These are phyloP conservation scores for Chalaropsis ovoidea DNA, from an alignment of 2,329 filamentous ascomycete genomes.

Conservation along the genomic window DNA sequence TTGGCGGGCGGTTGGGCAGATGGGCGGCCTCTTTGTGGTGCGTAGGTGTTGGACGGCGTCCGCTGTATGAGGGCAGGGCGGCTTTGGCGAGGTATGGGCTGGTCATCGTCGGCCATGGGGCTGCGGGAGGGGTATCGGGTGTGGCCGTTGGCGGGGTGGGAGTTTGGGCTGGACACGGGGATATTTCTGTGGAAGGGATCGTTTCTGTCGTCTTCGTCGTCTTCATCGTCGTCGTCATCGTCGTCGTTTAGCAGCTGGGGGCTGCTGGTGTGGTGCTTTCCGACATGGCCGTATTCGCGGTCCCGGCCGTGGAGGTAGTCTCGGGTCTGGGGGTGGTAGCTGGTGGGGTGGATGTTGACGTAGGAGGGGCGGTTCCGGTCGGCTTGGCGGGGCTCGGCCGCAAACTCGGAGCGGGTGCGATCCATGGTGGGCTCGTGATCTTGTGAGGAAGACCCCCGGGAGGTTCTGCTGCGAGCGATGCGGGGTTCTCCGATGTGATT, in stretches of 20 bases:
- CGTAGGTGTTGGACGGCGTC: slow-evolving; percentile 72
- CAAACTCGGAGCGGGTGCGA: slow-evolving; percentile 9
- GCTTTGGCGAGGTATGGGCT: slow-evolving; percentile 36
- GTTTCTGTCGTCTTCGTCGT: background rate
- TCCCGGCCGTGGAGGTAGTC: background rate
- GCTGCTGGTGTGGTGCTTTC: background rate
- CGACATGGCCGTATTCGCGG: background rate
- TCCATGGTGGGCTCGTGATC: slow-evolving; percentile 10
- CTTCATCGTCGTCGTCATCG: background rate
- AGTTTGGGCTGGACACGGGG: slow-evolving; percentile 15
- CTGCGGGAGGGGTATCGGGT: slow-evolving; percentile 8
- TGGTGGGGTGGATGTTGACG: slow-evolving; percentile 7
- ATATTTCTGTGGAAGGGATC: slow-evolving; percentile 8
- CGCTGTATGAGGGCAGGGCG: slow-evolving; percentile 52
- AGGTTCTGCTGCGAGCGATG: background rate
- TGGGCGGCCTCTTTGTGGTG: slow-evolving; percentile 36
- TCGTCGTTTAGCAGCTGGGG: background rate
- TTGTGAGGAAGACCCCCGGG: slow-evolving; percentile 1
- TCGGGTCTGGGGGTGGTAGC: slow-evolving; percentile 6
- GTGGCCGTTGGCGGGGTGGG: slow-evolving; percentile 14
- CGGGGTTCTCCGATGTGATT: slow-evolving; percentile 9
- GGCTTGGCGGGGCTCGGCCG: slow-evolving; percentile 19
- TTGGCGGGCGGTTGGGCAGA: slow-evolving; percentile 8
- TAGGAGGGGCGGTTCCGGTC: slow-evolving; percentile 17
- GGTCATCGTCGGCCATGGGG: slow-evolving; percentile 15